phyloP scores from a whole-genome alignment of 495 filamentous ascomycete genomes.

The Hyphodiscus hymeniophilus region DNA sequence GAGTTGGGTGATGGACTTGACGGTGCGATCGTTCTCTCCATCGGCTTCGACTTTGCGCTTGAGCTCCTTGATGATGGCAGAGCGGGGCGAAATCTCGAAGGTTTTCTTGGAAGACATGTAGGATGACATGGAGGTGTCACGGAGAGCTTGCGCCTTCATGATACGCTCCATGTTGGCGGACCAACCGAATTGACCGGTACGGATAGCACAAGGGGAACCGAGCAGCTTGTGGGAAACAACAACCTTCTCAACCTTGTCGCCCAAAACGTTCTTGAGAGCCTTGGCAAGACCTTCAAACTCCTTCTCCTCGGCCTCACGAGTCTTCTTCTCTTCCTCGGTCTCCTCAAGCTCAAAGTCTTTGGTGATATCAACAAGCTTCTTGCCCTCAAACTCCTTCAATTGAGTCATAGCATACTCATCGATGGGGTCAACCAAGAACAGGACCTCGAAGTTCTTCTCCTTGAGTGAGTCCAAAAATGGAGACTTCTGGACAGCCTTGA shows the following conservation, averaged over 20 bases:
- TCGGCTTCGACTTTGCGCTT: constrained; percentile 97
- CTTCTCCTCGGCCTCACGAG: constrained; percentile 95
- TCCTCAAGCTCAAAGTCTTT: constrained; percentile 99
- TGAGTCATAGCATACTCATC: constrained; percentile 99
- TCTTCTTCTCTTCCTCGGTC: constrained; percentile 98
- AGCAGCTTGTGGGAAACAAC: constrained; percentile 97
- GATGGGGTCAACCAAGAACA: constrained; percentile 98
- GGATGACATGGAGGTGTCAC: constrained; percentile 97
- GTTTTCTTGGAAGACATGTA: constrained; percentile 99
- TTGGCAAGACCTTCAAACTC: constrained; percentile 92
- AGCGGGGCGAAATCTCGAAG: constrained; percentile 99
- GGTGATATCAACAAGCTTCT: constrained; percentile 99
- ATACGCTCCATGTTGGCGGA: constrained; percentile 99
- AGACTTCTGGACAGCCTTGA: constrained; percentile 96
- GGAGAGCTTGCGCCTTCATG: constrained; percentile 99
- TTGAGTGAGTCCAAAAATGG: constrained; percentile 98
- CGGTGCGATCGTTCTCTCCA: constrained; percentile 94
- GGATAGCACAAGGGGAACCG: constrained; percentile 94
- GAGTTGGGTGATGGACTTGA: constrained; percentile 96
- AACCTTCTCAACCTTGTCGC: constrained; percentile 99
- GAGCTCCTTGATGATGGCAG: constrained; percentile 94
- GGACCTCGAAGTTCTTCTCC: constrained; percentile 99
- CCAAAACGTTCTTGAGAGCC: constrained; percentile 95
- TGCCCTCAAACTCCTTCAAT: constrained; percentile 99
- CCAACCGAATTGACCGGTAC: constrained; percentile 99